These are phyloP conservation scores for Trichoderma polysporum DNA, from an alignment of 2,329 filamentous ascomycete genomes.

Conservation along the genomic window DNA sequence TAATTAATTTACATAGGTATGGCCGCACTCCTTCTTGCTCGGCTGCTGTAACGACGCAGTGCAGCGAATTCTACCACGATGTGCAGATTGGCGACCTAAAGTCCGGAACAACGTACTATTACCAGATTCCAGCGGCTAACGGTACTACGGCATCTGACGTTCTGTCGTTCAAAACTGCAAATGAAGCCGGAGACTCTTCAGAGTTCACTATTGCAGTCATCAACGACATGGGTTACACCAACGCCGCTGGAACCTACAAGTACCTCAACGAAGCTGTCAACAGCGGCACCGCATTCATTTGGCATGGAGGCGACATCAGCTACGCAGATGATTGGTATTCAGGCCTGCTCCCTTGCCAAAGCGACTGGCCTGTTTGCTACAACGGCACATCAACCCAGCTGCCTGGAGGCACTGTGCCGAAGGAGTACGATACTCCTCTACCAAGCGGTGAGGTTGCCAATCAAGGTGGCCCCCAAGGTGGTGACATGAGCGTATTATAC, in stretches of 20 bases:
- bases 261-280: neutral
- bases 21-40: slow-evolving; percentile 5
- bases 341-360: neutral
- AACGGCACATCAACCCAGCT: slow-evolving; percentile 4
- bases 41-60: neutral
- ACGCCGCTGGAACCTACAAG: slow-evolving; percentile 9
- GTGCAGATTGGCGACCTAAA: slow-evolving; percentile 6
- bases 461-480: neutral
- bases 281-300: neutral
- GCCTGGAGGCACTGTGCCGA: neutral
- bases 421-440: slow-evolving; percentile 10
- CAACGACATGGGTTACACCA: slow-evolving; percentile 12
- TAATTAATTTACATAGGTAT: neutral
- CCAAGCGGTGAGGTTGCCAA: slow-evolving; percentile 1
- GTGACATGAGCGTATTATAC: slow-evolving; percentile 8
- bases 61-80: slow-evolving; percentile 14
- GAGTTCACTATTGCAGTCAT: neutral
- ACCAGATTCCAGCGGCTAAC: slow-evolving; percentile 8
- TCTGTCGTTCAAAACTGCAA: neutral
- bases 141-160: slow-evolving; percentile 11
- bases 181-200: neutral
- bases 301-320: slow-evolving; percentile 11
- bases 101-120: neutral
- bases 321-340: slow-evolving; percentile 13
- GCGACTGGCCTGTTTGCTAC: slow-evolving; percentile 7